phyloP scores from a whole-genome alignment of 805 yeast genomes.

The Allodekkera sacchari region DNA sequence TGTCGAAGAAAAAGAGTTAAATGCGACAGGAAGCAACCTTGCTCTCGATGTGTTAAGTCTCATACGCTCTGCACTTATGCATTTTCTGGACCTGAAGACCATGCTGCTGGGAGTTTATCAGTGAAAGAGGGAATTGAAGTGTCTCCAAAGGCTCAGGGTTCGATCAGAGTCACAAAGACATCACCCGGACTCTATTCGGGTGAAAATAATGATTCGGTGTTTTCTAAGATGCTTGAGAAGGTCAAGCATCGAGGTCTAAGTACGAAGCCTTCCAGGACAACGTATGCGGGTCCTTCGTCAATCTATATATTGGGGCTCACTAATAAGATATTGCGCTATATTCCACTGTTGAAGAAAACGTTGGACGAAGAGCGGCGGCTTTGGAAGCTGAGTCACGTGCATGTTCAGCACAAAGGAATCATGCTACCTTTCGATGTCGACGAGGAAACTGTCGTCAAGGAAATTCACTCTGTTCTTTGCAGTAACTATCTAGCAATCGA shows the following conservation, averaged over 20 bases:
- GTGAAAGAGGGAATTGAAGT: too few species aligned
- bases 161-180: too few species aligned
- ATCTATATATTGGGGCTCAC: too few species aligned
- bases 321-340: not conserved
- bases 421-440: not conserved
- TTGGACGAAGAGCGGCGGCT: constrained; percentile 2
- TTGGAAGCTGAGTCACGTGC: constrained; percentile 5
- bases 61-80: not conserved
- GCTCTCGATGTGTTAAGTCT: constrained; percentile 8
- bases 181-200: too few species aligned
- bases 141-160: too few species aligned
- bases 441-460: not conserved
- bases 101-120: too few species aligned
- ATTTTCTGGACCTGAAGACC: too few species aligned
- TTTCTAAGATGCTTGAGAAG: too few species aligned
- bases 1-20: constrained; percentile 11
- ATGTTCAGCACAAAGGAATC: not conserved
- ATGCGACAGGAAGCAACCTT: constrained; percentile 11
- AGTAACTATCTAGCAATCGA: constrained; percentile 6
- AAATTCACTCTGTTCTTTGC: constrained; percentile 2
- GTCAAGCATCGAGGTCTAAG: too few species aligned
- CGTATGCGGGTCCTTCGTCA: not conserved
- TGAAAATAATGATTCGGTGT: too few species aligned
- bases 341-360: not conserved
- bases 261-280: constrained; percentile 1